Percentiles rank a stretch among this genome's conserved stretches.
Conservation (phyloP, 768 basidiomycete species). For the Boletellus ananas region DNA sequence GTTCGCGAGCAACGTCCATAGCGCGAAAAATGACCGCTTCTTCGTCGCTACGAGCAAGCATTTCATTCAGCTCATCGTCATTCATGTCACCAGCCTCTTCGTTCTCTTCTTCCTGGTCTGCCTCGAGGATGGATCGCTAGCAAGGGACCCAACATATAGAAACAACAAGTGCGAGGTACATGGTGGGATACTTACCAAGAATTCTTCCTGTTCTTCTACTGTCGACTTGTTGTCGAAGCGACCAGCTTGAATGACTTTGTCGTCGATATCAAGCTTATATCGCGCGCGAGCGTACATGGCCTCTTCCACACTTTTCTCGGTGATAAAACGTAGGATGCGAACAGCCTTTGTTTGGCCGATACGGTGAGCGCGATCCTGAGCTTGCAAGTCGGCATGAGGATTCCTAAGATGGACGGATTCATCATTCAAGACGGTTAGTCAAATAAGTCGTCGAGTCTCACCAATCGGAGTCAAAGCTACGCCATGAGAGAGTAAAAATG, state of each 20-base stretch:
- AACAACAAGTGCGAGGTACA: neutral
- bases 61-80: constrained; percentile 90
- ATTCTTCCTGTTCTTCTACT: constrained; percentile 95
- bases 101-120: constrained; percentile 86
- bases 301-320: constrained; percentile 97
- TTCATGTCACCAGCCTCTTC: constrained; percentile 92
- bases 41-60: constrained; percentile 81
- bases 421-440: neutral
- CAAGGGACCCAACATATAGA: constrained; percentile 7
- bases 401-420: constrained; percentile 53
- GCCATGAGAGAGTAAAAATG: constrained; percentile 2
- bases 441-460: constrained; percentile 16
- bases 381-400: constrained; percentile 98
- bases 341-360: constrained; percentile 99
- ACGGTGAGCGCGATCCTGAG: constrained; percentile 99
- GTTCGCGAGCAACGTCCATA: constrained; percentile 80
- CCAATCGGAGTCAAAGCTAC: constrained; percentile 79
- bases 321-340: constrained; percentile 93
- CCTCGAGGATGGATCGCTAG: constrained; percentile 85
- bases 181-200: constrained; percentile 54
- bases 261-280: constrained; percentile 96
- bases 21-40: constrained; percentile 74
- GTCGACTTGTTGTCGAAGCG: constrained; percentile 99
- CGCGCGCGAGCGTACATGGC: constrained; percentile 94
- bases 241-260: constrained; percentile 99